A percentile compares a stretch with the other conserved stretches of the same genome.
phyloP scores from a whole-genome alignment of 306 rosid species.

The Oemleria cerasiformis region DNA sequence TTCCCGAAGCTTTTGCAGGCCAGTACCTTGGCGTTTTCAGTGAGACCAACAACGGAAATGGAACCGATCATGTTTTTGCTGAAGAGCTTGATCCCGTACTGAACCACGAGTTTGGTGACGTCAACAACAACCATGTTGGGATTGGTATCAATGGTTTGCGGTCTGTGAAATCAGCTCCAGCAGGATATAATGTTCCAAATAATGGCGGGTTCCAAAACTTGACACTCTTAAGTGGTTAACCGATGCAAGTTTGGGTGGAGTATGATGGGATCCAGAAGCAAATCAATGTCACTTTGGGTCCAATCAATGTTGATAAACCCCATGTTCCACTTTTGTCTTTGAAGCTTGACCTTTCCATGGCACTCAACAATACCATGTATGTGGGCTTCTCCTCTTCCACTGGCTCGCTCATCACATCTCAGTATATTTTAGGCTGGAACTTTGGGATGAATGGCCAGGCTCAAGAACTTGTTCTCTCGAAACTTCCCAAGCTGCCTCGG shows the following conservation, averaged over 20 bases:
- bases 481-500: conserved; percentile 14
- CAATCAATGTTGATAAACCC: too few species aligned
- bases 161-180: conserved; percentile 27
- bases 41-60: not conserved
- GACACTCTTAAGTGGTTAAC: not conserved
- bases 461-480: conserved; percentile 4
- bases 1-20: not conserved
- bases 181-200: conserved; percentile 26
- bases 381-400: conserved; percentile 38
- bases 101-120: not conserved
- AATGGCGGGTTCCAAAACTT: conserved; percentile 24
- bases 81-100: conserved; percentile 36
- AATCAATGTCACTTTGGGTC: too few species aligned
- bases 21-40: conserved; percentile 7
- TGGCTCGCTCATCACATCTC: conserved; percentile 19
- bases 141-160: conserved; percentile 49
- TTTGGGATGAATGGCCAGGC: conserved; percentile 32
- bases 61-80: conserved; percentile 37
- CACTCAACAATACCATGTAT: conserved; percentile 18
- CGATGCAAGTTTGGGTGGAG: too few species aligned
- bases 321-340: too few species aligned
- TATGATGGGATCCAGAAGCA: too few species aligned
- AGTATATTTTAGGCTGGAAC: conserved; percentile 38
- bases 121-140: conserved; percentile 45
- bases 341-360: too few species aligned